A percentile compares a stretch with the other conserved stretches of the same genome.
phyloP scores from a whole-genome alignment of 1,284 basidiomycete species.

The Boletellus dicymbophilus region DNA sequence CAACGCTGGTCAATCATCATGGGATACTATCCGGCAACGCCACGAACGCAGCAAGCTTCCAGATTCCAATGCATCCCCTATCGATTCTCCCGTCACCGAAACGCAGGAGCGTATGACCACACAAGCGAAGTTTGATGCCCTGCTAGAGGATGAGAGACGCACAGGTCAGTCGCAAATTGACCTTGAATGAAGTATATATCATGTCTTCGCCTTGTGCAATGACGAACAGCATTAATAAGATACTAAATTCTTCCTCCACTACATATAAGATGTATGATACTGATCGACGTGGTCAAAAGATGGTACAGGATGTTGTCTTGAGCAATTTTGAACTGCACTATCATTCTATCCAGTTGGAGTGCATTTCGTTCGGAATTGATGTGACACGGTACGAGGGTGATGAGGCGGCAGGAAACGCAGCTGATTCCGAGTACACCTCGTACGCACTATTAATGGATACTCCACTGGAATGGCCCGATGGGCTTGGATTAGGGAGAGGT shows the following conservation, averaged over 20 bases:
- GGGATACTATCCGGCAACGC: slow-evolving; percentile 65
- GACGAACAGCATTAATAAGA: neutral
- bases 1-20: slow-evolving; percentile 50
- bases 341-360: slow-evolving; percentile 3
- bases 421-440: slow-evolving; percentile 13
- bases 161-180: slow-evolving; percentile 20
- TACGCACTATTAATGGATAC: slow-evolving; percentile 3
- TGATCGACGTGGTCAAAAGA: slow-evolving; percentile 1
- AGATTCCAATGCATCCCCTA: slow-evolving; percentile 19
- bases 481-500: slow-evolving; percentile 39
- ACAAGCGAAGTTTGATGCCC: slow-evolving; percentile 58
- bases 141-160: slow-evolving; percentile 58
- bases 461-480: slow-evolving; percentile 11
- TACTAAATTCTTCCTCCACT: slow-evolving; percentile 2
- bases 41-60: slow-evolving; percentile 46
- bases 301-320: slow-evolving; percentile 6
- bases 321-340: slow-evolving; percentile 12
- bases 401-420: slow-evolving; percentile 2
- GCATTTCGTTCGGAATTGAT: slow-evolving; percentile 10
- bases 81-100: slow-evolving; percentile 13
- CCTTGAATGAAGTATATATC: slow-evolving; percentile 5
- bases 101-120: slow-evolving; percentile 42
- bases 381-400: slow-evolving; percentile 7
- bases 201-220: neutral
- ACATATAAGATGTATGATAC: slow-evolving; percentile 10